A percentile compares a stretch with the other conserved stretches of the same genome.
Evolutionary conservation across 371 early-diverging fungal genomes (phyloP).

Genomic region (Phascolomyces articulosus): DNA sequence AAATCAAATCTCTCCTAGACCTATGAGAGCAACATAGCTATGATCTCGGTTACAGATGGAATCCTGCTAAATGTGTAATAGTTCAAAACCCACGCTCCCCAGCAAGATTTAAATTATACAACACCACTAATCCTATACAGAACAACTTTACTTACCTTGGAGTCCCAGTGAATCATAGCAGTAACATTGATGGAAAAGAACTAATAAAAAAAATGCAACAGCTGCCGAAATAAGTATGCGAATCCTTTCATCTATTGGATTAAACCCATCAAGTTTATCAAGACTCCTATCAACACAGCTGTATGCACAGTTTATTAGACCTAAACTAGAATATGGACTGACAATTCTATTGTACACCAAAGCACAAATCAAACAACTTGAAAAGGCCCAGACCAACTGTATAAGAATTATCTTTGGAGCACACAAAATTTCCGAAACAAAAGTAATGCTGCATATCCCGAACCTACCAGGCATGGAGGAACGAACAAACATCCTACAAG

Average conservation of each 20-base stretch:
- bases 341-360: background rate
- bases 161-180: background rate
- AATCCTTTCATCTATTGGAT: background rate
- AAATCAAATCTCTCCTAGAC: background rate
- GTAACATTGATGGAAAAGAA: background rate
- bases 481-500: too few relatives aligned
- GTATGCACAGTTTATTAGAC: slow-evolving; percentile 10
- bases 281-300: background rate
- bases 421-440: slow-evolving; percentile 4
- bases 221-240: slow-evolving; percentile 1
- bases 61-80: slow-evolving; percentile 21
- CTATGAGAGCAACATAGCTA: background rate
- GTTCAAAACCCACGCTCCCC: background rate
- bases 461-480: too few relatives aligned
- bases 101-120: background rate
- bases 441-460: slow-evolving; percentile 14
- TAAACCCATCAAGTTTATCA: background rate
- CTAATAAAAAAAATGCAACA: background rate
- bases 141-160: slow-evolving; percentile 4
- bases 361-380: background rate
- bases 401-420: slow-evolving; percentile 11
- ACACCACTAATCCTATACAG: background rate
- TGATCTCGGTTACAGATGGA: slow-evolving; percentile 24
- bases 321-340: slow-evolving; percentile 13
- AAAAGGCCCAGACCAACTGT: slow-evolving; percentile 9